phyloP scores from a whole-genome alignment of 345 rosid species.

The Arabis hirsuta region DNA sequence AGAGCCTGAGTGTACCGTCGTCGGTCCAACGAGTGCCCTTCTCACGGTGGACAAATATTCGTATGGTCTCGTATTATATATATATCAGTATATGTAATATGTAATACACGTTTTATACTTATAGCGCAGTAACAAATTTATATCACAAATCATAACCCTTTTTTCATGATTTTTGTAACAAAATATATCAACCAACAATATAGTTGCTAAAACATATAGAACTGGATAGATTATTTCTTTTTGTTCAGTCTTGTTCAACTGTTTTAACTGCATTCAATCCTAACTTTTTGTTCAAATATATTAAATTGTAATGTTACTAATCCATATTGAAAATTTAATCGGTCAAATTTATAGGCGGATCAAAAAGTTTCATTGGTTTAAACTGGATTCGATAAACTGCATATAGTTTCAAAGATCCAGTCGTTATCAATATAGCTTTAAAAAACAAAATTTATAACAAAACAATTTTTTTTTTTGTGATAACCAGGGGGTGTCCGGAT shows the following conservation, averaged over 20 bases:
- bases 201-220: neutral
- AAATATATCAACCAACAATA: no score
- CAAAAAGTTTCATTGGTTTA: neutral
- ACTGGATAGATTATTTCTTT: neutral
- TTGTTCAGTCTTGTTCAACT: neutral
- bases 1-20: conserved; percentile 4
- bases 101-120: conserved; percentile 1
- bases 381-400: neutral
- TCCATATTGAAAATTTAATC: neutral
- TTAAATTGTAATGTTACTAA: neutral
- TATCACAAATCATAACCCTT: neutral
- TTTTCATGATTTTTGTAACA: no score
- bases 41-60: conserved; percentile 39
- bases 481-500: no score
- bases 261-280: neutral
- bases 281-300: neutral
- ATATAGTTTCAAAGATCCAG: no score
- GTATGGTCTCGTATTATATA: conserved; percentile 25
- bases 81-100: neutral
- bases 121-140: neutral
- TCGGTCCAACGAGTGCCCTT: conserved; percentile 39
- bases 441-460: no score
- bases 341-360: neutral
- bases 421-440: no score
- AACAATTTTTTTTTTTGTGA: no score